Conservation (phyloP, 176 grass and related monocot genomes). For the Avena insularis region DNA sequence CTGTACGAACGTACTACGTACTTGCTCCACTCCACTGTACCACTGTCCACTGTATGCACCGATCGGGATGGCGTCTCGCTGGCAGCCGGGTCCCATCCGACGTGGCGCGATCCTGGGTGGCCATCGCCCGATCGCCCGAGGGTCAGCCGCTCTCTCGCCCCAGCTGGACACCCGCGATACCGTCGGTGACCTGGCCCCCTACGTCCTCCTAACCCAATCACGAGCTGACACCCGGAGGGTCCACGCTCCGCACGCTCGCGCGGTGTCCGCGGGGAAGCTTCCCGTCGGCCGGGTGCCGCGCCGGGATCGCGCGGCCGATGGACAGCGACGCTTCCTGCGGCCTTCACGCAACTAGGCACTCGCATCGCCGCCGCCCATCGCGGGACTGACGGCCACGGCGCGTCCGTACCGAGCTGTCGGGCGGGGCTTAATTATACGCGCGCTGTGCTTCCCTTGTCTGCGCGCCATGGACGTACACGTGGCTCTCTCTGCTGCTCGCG, state of each 20-base stretch:
- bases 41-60: background rate
- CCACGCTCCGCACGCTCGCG: background rate
- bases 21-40: constrained; percentile 15
- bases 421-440: background rate
- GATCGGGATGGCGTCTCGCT: background rate
- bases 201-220: background rate
- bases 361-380: constrained; percentile 24
- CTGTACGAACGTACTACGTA: background rate
- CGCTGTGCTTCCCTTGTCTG: background rate
- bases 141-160: constrained; percentile 31
- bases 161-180: background rate
- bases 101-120: background rate
- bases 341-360: constrained; percentile 27
- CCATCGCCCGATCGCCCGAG: background rate
- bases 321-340: constrained; percentile 45
- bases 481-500: background rate
- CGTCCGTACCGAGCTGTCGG: constrained; percentile 43
- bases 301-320: background rate
- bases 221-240: background rate
- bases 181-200: constrained; percentile 10
- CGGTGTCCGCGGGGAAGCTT: constrained; percentile 28
- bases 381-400: constrained; percentile 10
- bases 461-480: constrained; percentile 20
- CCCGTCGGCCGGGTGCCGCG: background rate
- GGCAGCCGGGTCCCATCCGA: background rate